Evolutionary conservation across 2,329 filamentous ascomycete genomes (phyloP).

Genomic region (Emmonsiellopsis sp.): DNA sequence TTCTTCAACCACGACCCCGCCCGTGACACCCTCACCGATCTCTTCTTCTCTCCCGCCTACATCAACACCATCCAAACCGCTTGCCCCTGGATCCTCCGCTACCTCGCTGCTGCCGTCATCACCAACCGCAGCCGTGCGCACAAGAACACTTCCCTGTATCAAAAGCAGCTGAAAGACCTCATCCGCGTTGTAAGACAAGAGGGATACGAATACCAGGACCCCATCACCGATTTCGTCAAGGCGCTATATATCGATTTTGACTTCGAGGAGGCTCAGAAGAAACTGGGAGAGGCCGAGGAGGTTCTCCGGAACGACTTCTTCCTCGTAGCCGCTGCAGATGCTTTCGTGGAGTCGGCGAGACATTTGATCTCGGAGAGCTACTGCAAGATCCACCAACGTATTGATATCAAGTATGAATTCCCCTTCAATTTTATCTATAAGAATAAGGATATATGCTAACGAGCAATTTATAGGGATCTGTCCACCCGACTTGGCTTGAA

Average conservation of each 20-base stretch:
- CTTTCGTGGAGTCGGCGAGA: conserved; percentile 86
- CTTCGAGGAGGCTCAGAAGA: conserved; percentile 90
- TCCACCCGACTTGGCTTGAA: conserved; percentile 84
- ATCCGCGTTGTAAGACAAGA: conserved; percentile 94
- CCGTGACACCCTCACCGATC: conserved; percentile 82
- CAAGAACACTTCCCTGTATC: conserved; percentile 71
- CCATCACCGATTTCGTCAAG: conserved; percentile 91
- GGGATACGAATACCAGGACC: conserved; percentile 93
- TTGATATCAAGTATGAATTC: conserved; percentile 72
- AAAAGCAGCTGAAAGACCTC: conserved; percentile 97
- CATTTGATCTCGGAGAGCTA: conserved; percentile 98
- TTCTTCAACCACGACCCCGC: conserved; percentile 96
- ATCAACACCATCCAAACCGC: conserved; percentile 99
- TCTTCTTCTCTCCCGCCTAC: conserved; percentile 94
- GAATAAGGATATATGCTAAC: not conserved
- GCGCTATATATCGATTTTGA: conserved; percentile 95
- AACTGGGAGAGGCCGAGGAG: conserved; percentile 77
- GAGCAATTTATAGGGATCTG: conserved; percentile 53
- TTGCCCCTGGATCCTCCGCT: conserved; percentile 93
- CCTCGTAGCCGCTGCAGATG: conserved; percentile 72
- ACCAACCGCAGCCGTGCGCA: conserved; percentile 76
- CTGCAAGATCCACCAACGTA: conserved; percentile 99
- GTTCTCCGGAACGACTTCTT: conserved; percentile 94
- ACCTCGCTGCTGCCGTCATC: conserved; percentile 88
- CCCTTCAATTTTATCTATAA: not conserved